Conservation (phyloP, 352 stramenopile species). For the Globisporangium middletonii region DNA sequence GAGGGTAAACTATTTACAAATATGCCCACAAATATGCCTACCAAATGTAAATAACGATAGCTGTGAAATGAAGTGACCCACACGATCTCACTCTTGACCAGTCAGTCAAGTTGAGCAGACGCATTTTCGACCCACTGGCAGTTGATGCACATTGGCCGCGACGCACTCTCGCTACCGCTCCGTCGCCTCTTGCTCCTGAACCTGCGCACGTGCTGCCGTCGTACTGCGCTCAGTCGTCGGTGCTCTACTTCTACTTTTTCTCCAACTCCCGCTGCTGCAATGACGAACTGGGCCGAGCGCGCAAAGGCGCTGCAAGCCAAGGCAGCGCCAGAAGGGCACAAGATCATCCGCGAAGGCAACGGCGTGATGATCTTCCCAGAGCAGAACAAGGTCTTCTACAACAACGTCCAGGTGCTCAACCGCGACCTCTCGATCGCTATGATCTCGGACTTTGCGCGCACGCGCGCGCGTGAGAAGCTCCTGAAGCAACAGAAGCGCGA, state of each 20-base stretch:
- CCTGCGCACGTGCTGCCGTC: too few relatives aligned
- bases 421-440: constrained; percentile 98
- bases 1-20: too few relatives aligned
- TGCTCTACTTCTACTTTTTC: not conserved
- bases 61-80: too few relatives aligned
- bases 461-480: constrained; percentile 68
- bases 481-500: constrained; percentile 68
- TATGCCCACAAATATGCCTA: too few relatives aligned
- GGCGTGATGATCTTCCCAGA: constrained; percentile 89
- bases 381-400: constrained; percentile 92
- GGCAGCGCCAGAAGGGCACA: constrained; percentile 51
- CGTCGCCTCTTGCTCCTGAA: too few relatives aligned
- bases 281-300: constrained; percentile 43
- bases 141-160: too few relatives aligned
- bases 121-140: too few relatives aligned
- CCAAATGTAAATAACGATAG: too few relatives aligned
- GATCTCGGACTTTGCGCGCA: constrained; percentile 95
- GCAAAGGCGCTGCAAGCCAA: constrained; percentile 64
- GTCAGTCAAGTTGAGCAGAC: too few relatives aligned
- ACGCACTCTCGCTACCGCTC: too few relatives aligned
- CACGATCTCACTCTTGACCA: too few relatives aligned
- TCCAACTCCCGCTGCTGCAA: constrained; percentile 2
- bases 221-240: not conserved
- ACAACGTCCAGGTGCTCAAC: constrained; percentile 97
- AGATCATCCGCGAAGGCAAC: constrained; percentile 88